Conservation (phyloP, 495 filamentous ascomycete species). For the Aspergillus ostianus region DNA sequence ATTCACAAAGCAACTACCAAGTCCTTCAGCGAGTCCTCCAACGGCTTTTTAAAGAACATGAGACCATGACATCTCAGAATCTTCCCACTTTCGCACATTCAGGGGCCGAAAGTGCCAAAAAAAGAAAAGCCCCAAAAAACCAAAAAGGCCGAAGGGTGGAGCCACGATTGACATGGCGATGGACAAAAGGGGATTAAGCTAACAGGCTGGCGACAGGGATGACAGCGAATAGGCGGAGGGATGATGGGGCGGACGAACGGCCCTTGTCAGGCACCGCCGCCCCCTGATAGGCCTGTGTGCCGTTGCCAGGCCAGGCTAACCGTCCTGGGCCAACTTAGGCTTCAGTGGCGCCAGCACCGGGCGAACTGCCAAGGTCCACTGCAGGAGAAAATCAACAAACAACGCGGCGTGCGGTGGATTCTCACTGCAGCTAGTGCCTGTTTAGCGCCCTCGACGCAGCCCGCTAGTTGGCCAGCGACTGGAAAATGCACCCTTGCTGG, state of each 20-base stretch:
- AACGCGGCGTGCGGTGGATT: slow-evolving; percentile 15
- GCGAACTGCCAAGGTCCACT: not conserved
- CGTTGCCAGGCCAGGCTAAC: not conserved
- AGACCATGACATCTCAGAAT: not conserved
- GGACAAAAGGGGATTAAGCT: too few relatives aligned
- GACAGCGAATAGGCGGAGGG: not conserved
- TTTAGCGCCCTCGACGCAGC: slow-evolving; percentile 7
- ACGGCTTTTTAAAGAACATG: not conserved
- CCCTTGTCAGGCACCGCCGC: not conserved
- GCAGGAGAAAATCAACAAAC: slow-evolving; percentile 12
- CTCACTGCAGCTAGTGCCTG: slow-evolving; percentile 2
- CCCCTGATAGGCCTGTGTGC: not conserved
- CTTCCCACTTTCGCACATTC: not conserved
- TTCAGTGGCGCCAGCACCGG: not conserved
- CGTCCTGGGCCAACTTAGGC: too few relatives aligned
- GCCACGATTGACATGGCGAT: too few relatives aligned
- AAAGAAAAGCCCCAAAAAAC: not conserved
- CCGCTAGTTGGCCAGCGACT: slow-evolving; percentile 9
- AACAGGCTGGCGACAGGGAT: not conserved
- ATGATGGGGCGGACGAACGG: not conserved
- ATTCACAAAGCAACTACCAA: too few relatives aligned
- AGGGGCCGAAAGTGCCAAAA: not conserved
- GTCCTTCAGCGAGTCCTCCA: too few relatives aligned
- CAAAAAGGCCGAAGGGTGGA: not conserved
- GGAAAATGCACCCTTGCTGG: slow-evolving; percentile 10